A percentile compares a stretch with the other conserved stretches of the same genome.
phyloP scores from a whole-genome alignment of 2,329 filamentous ascomycete genomes.

The Ceratocystis destructans region DNA sequence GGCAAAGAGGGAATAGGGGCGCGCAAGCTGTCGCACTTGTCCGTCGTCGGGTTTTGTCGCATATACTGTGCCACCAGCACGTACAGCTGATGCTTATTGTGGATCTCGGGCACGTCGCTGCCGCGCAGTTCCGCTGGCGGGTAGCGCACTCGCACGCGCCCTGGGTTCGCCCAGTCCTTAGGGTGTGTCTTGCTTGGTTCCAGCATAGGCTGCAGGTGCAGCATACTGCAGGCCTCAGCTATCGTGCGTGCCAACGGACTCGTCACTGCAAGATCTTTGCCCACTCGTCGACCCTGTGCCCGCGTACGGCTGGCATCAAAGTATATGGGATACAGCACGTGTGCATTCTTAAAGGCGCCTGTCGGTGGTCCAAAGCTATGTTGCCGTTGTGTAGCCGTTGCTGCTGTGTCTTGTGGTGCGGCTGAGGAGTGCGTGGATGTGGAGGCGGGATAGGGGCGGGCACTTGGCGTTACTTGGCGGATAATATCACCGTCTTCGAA shows the following conservation, averaged over 20 bases:
- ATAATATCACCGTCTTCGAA: constrained; percentile 46
- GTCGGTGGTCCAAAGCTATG: constrained; percentile 28
- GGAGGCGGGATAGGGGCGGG: not conserved
- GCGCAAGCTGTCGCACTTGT: constrained; percentile 51
- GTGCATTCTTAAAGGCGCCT: constrained; percentile 56
- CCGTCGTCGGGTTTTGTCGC: constrained; percentile 61
- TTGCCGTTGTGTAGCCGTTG: not conserved
- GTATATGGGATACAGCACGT: constrained; percentile 90
- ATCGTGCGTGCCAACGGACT: constrained; percentile 86
- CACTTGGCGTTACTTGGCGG: constrained; percentile 23
- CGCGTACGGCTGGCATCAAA: constrained; percentile 68
- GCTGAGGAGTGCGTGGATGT: constrained; percentile 25
- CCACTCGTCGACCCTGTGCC: constrained; percentile 68
- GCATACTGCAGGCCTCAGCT: constrained; percentile 63
- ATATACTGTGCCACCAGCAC: constrained; percentile 66
- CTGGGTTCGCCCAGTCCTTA: constrained; percentile 95
- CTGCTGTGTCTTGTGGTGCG: not conserved
- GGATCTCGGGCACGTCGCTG: constrained; percentile 34
- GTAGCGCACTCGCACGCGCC: constrained; percentile 70
- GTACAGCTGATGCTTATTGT: constrained; percentile 78
- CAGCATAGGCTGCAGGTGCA: constrained; percentile 62
- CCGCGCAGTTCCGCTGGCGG: constrained; percentile 30
- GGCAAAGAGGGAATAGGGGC: constrained; percentile 62
- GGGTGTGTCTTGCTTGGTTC: constrained; percentile 89
- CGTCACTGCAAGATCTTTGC: constrained; percentile 54